Evolutionary conservation across 768 basidiomycete species (phyloP), one percentile per base, ranked within the genome.

Genomic region (Leccinum barrowsii): DNA sequence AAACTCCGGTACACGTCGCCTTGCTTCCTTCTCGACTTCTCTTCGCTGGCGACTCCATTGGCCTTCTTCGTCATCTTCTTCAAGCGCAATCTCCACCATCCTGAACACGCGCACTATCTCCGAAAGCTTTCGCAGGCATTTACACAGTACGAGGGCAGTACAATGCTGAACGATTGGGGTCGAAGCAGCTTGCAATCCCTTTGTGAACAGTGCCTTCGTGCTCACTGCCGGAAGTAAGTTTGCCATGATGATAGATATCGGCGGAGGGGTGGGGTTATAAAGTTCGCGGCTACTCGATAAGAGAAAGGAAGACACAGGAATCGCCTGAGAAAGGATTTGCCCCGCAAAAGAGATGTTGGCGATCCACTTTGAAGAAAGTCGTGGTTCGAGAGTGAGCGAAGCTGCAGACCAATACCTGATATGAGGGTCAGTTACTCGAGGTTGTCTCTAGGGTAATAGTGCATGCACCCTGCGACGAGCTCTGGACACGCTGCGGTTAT

Each of bases 281-380:
- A 85, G 74, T 13, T 74, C 69, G 26, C 68, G 61, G 47, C 69
- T 72, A 5, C 70, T 66, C 51, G 78, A 74, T 15, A 89, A 76
- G 58, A 84, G 74, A 68, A 94, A 94, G 0, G 82, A 82, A 1
- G 76, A 64, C 1, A 76, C 63, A 0, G 94, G 92, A 2, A 94
- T 74, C 0, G 90, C 85, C 0, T 94, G 80, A 1, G 90, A 87
- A 52, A 97, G 79, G 54, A 98, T 81, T 7, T 80, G 79, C 2
- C 88, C 91, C 40, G 92, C 84, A 67, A 94, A 89, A 5, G 91
- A 78, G 62, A 97, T 86, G 58, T 94, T 96, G 1, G 89, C 84
- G 28, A 98, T 86, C 94, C 96, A 98, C 67, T 87, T 89, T 0
- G 90, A 90, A 0, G 91, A 90, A 5, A 94, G 80, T 2, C 93